Evolutionary conservation across 331 rosid species (phyloP), one percentile per base, ranked within the genome.

Genomic region (Cydonia oblonga): DNA sequence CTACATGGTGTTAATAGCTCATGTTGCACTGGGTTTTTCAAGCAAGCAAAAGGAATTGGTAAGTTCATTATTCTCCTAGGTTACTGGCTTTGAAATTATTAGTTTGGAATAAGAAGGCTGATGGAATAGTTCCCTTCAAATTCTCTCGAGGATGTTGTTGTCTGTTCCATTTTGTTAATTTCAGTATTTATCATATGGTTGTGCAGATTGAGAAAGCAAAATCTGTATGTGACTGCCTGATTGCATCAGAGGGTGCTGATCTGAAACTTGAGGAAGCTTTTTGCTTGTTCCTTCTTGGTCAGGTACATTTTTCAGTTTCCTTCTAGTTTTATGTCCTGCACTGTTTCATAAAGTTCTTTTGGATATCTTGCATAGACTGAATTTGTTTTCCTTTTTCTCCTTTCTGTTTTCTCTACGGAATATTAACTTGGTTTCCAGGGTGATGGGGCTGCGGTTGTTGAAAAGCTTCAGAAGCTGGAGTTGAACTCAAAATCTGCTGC

Each of bases 11-110:
- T 88, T 91, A 78, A 75, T 73, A 57, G 96, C 96, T 73, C 96
- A 95, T 76, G 18, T 91, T 81, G 96, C 99, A 13, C 82, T 86
- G 74, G 97, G 96, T 4, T 95, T 95, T 90, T 89, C 97, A 62
- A 91, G 86, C 86, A 89, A 84, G 85, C 87, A 85, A 76, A 84
- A 22, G 61, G 96, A 89, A 77, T 68, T 95, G 90, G 98, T 91
- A 90, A 84, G 72, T 49, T 61, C 68, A 71, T 81, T 84, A 68
- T 56, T 68, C 87, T 76, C 64, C 80, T 65, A 38, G 18, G 22
- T 76, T 32, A 40, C 33, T 26, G 30, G 64, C 23, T 33, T 70
- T 26, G 7, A 25, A 58, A 18, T 15, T 33, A 22, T 16, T 16
- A 71, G 5, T 38, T 71, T n/a, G 5, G 20, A 14, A 24, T 5